phyloP scores from a whole-genome alignment of 805 yeast genomes.

The Ogataea dorogensis region DNA sequence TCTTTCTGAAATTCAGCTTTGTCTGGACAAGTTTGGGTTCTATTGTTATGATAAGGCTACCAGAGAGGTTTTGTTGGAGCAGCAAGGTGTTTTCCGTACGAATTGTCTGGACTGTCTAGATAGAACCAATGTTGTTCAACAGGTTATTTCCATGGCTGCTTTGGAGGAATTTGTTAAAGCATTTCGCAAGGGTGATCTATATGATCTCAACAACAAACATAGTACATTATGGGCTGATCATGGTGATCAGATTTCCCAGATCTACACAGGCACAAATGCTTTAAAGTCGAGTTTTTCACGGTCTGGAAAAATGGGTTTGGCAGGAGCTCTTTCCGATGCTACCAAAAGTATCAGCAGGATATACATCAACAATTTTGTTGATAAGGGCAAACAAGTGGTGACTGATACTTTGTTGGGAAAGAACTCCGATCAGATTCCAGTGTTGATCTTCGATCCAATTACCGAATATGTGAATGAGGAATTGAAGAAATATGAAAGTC shows the following conservation, averaged over 20 bases:
- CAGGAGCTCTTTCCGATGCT: conserved; percentile 96
- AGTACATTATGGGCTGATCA: conserved; percentile 96
- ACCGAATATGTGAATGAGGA: conserved; percentile 77
- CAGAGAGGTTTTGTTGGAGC: conserved; percentile 63
- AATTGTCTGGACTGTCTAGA: conserved; percentile 95
- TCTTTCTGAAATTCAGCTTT: conserved; percentile 58
- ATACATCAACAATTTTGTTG: conserved; percentile 95
- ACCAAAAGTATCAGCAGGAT: conserved; percentile 93
- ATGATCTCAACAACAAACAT: conserved; percentile 68
- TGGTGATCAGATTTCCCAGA: conserved; percentile 94
- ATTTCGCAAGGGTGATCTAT: conserved; percentile 27
- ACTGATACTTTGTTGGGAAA: conserved; percentile 86
- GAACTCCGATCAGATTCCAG: conserved; percentile 66
- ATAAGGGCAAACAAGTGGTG: conserved; percentile 83
- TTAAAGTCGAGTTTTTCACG: conserved; percentile 91
- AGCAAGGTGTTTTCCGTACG: conserved; percentile 87
- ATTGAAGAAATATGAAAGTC: conserved; percentile 45
- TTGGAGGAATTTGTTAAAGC: conserved; percentile 52
- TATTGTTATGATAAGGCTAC: conserved; percentile 64
- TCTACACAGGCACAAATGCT: conserved; percentile 97
- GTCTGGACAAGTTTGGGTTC: conserved; percentile 78
- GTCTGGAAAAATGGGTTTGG: conserved; percentile 93
- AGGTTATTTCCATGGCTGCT: conserved; percentile 74
- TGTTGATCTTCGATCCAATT: conserved; percentile 81
- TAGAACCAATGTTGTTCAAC: conserved; percentile 86